These are phyloP conservation scores for Xylariales sp. DNA, from an alignment of 2,329 filamentous ascomycete genomes.

Conservation along the genomic window DNA sequence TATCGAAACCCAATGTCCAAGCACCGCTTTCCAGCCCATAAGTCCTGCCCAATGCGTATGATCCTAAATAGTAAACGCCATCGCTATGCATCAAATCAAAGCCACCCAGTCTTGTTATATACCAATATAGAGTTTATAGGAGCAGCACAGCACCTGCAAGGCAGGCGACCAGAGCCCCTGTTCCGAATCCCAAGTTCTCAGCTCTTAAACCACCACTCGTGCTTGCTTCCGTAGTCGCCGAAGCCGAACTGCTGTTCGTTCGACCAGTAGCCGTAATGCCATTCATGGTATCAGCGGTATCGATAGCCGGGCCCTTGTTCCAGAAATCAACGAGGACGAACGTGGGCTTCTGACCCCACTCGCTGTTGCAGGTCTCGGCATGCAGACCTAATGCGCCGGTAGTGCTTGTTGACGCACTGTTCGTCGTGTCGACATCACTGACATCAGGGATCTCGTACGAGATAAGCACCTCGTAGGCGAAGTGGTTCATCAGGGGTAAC, in stretches of 20 bases:
- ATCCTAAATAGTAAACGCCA: conserved; percentile 24
- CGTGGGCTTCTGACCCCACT: conserved; percentile 61
- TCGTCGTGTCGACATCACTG: conserved; percentile 58
- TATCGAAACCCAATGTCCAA: too few relatives aligned
- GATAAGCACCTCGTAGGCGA: conserved; percentile 58
- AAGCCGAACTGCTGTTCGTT: conserved; percentile 13
- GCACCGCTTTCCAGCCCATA: too few relatives aligned
- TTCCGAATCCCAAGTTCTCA: conserved; percentile 19
- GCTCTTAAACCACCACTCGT: conserved; percentile 12
- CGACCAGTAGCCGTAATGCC: conserved; percentile 35
- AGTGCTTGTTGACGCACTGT: conserved; percentile 51
- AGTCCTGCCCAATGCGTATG: too few relatives aligned
- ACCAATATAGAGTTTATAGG: conserved; percentile 18
- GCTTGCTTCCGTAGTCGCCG: conserved; percentile 14
- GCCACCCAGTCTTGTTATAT: background rate
- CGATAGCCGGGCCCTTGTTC: conserved; percentile 65
- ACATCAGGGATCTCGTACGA: conserved; percentile 57
- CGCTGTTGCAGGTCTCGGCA: conserved; percentile 45
- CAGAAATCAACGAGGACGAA: conserved; percentile 80
- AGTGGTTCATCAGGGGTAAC: conserved; percentile 77
- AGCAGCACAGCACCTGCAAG: conserved; percentile 37
- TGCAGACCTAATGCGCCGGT: conserved; percentile 52
- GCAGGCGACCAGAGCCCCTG: conserved; percentile 39
- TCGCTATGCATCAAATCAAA: conserved; percentile 23
- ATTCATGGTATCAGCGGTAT: conserved; percentile 66